Percentiles rank a stretch among this genome's conserved stretches.
phyloP scores from a whole-genome alignment of 2,329 filamentous ascomycete species.

The Calonectria multiphialidica region DNA sequence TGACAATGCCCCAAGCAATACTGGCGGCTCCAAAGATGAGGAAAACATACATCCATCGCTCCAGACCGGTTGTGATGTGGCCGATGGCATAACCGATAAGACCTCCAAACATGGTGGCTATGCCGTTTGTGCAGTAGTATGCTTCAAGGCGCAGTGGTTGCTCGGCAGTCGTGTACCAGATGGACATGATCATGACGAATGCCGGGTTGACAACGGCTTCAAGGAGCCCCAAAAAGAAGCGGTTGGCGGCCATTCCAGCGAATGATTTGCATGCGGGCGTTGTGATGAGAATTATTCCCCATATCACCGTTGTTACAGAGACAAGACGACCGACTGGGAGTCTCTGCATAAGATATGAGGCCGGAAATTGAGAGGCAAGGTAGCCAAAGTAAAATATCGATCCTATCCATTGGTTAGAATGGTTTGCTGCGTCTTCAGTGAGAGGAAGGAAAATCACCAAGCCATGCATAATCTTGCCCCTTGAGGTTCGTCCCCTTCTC shows the following conservation, averaged over 20 bases:
- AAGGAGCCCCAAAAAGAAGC: constrained; percentile 13
- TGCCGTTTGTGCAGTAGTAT: constrained; percentile 57
- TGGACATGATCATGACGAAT: constrained; percentile 21
- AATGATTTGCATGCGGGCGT: constrained; percentile 4
- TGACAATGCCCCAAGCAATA: constrained; percentile 65
- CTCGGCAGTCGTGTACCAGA: constrained; percentile 14
- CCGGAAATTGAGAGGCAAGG: constrained; percentile 9
- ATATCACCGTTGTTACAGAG: constrained; percentile 8
- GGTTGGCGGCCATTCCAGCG: constrained; percentile 2
- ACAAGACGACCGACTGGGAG: constrained; percentile 13
- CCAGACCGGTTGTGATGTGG: constrained; percentile 65
- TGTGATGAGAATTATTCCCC: constrained; percentile 18
- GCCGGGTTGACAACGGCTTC: constrained; percentile 13
- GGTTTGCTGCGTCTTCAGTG: not conserved
- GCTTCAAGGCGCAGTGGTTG: constrained; percentile 7
- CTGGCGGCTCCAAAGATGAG: constrained; percentile 70
- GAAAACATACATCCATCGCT: constrained; percentile 69
- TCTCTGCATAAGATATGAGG: constrained; percentile 14
- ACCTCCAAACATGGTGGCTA: constrained; percentile 72
- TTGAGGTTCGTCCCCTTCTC: constrained; percentile 11
- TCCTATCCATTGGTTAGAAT: not conserved
- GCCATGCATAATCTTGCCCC: constrained; percentile 19
- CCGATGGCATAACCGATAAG: constrained; percentile 70
- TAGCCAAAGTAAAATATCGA: constrained; percentile 22
- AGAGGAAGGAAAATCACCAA: not conserved